phyloP scores from a whole-genome alignment of 345 rosid species.

The Gossypium sturtianum region DNA sequence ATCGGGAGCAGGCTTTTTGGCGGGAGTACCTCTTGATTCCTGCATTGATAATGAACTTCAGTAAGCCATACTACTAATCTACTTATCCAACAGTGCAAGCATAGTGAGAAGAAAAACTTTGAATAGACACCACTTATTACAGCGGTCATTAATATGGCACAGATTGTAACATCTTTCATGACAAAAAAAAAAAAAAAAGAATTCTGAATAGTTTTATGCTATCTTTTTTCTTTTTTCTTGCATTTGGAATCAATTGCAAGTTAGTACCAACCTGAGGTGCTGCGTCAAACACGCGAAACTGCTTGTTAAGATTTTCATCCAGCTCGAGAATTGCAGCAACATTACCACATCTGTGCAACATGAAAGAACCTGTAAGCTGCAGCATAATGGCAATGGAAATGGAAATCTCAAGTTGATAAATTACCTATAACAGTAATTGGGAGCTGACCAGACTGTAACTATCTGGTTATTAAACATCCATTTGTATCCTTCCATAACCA shows the following conservation, averaged over 20 bases:
- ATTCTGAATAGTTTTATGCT: neutral
- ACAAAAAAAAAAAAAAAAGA: neutral
- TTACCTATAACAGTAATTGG: slow-evolving; percentile 98
- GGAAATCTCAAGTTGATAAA: neutral
- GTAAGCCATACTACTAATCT: slow-evolving; percentile 1
- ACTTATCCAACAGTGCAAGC: neutral
- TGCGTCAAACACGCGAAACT: slow-evolving; percentile 86
- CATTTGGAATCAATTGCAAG: neutral
- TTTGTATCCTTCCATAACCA: slow-evolving; percentile 97
- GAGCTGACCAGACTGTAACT: slow-evolving; percentile 99
- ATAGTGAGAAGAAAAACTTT: neutral
- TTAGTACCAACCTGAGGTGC: slow-evolving; percentile 68
- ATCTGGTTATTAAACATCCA: slow-evolving; percentile 96
- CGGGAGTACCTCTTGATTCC: slow-evolving; percentile 90
- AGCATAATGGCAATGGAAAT: slow-evolving; percentile 4
- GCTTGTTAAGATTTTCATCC: slow-evolving; percentile 72
- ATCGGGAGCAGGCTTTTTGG: slow-evolving; percentile 91
- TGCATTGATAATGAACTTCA: slow-evolving; percentile 24
- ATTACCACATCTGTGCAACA: slow-evolving; percentile 78
- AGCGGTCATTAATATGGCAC: neutral
- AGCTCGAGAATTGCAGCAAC: slow-evolving; percentile 92
- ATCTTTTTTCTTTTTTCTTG: neutral
- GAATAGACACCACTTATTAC: neutral
- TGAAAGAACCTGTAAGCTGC: slow-evolving; percentile 12
- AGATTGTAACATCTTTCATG: neutral